phyloP scores from a whole-genome alignment of 1,284 basidiomycete genomes.

The Ceratorhiza oryzae-sativae region DNA sequence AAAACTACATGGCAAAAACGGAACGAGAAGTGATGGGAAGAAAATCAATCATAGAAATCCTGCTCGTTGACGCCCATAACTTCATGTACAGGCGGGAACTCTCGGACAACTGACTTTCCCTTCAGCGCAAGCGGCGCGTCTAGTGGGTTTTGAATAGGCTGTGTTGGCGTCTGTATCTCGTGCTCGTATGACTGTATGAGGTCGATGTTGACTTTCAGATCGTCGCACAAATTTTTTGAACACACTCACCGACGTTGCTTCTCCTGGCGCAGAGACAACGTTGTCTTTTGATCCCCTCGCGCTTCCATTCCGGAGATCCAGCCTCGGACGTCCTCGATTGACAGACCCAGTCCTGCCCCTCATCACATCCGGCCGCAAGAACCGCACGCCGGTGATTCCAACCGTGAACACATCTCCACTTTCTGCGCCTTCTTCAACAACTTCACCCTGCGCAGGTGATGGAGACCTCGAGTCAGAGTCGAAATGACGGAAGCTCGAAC shows the following conservation, averaged over 20 bases:
- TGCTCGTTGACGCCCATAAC: slow-evolving; percentile 30
- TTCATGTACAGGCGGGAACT: slow-evolving; percentile 37
- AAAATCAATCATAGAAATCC: slow-evolving; percentile 30
- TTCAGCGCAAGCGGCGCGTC: slow-evolving; percentile 21
- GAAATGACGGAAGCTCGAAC: slow-evolving; percentile 31
- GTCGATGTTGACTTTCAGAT: slow-evolving; percentile 6
- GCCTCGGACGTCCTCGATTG: slow-evolving; percentile 28
- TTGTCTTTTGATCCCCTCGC: slow-evolving; percentile 31
- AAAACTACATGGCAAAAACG: slow-evolving; percentile 34
- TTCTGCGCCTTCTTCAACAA: slow-evolving; percentile 1
- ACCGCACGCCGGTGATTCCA: slow-evolving; percentile 22
- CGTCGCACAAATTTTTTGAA: not conserved
- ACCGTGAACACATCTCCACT: slow-evolving; percentile 22
- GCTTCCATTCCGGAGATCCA: slow-evolving; percentile 29
- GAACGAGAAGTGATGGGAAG: slow-evolving; percentile 10
- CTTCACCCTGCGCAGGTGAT: slow-evolving; percentile 6
- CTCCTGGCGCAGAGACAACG: slow-evolving; percentile 6
- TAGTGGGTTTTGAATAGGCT: slow-evolving; percentile 36
- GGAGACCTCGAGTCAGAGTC: slow-evolving; percentile 21
- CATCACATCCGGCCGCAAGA: slow-evolving; percentile 36
- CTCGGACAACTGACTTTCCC: slow-evolving; percentile 29
- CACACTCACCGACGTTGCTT: slow-evolving; percentile 24
- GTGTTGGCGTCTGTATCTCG: slow-evolving; percentile 27
- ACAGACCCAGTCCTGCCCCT: slow-evolving; percentile 35
- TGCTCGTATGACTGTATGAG: slow-evolving; percentile 29